A percentile compares a stretch with the other conserved stretches of the same genome.
These are phyloP conservation scores for Saccharomycopsis sp. DNA, from an alignment of 805 yeast species.

Conservation along the genomic window DNA sequence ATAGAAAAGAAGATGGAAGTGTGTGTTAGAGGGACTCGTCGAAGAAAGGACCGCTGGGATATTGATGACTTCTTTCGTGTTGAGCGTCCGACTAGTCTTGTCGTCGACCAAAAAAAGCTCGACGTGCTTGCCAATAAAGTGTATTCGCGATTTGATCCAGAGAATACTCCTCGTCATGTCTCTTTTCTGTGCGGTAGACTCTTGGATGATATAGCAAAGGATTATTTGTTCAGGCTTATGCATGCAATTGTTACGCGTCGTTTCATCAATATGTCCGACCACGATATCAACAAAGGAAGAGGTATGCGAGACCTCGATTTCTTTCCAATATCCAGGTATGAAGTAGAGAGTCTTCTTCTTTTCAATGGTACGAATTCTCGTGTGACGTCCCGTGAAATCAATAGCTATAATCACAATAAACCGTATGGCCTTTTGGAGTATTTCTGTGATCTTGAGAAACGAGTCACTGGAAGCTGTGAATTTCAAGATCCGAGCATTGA, in stretches of 20 bases:
- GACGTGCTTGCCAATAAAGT: neutral
- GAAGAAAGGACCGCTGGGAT: too few species aligned
- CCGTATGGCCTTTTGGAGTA: neutral
- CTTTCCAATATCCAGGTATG: neutral
- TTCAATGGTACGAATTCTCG: neutral
- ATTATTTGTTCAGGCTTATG: neutral
- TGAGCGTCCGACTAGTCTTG: neutral
- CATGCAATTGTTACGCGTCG: neutral
- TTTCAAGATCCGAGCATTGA: neutral
- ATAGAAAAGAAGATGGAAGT: neutral
- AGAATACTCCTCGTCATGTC: neutral
- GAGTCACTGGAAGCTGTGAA: neutral
- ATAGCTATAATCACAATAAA: neutral
- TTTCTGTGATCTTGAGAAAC: neutral
- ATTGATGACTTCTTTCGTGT: too few species aligned
- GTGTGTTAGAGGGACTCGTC: too few species aligned
- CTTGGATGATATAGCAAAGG: neutral
- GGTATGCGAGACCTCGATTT: neutral
- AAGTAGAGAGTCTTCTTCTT: neutral
- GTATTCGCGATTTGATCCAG: neutral
- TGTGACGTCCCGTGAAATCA: neutral
- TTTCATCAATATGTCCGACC: neutral
- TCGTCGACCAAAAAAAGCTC: neutral
- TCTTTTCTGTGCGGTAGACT: too few species aligned
- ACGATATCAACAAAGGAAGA: neutral